phyloP scores from a whole-genome alignment of 2,329 filamentous ascomycete species.

The Penicillium sp. region DNA sequence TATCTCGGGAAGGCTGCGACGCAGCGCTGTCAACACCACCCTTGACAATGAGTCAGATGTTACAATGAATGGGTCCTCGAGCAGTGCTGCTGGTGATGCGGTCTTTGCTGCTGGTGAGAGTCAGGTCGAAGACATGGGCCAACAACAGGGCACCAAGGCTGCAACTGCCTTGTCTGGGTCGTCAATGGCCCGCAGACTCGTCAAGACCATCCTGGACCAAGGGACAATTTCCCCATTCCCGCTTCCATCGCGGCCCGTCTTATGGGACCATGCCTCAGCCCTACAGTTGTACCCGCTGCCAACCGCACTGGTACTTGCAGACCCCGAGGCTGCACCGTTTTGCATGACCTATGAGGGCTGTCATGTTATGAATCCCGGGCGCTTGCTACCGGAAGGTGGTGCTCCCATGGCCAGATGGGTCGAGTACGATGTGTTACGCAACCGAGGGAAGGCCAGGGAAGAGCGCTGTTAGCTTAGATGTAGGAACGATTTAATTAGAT shows the following conservation, averaged over 20 bases:
- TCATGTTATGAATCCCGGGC: slow-evolving; percentile 89
- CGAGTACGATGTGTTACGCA: slow-evolving; percentile 72
- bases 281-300: slow-evolving; percentile 86
- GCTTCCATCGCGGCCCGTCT: slow-evolving; percentile 71
- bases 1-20: slow-evolving; percentile 71
- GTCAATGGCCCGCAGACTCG: slow-evolving; percentile 67
- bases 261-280: slow-evolving; percentile 80
- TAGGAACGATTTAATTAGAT: neutral
- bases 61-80: slow-evolving; percentile 28
- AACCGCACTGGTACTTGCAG: slow-evolving; percentile 76
- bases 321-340: slow-evolving; percentile 77
- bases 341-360: slow-evolving; percentile 91
- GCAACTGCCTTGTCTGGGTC: slow-evolving; percentile 29
- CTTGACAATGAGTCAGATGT: slow-evolving; percentile 22
- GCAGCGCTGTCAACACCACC: slow-evolving; percentile 71
- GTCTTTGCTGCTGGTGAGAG: slow-evolving; percentile 23
- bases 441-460: slow-evolving; percentile 61
- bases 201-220: slow-evolving; percentile 90
- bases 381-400: slow-evolving; percentile 66
- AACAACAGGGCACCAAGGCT: slow-evolving; percentile 14
- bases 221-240: slow-evolving; percentile 85
- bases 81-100: slow-evolving; percentile 11
- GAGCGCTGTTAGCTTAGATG: slow-evolving; percentile 50
- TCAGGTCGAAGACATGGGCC: slow-evolving; percentile 30
- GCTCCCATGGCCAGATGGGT: slow-evolving; percentile 75